phyloP scores from a whole-genome alignment of 208 protist genomes.

The Lotmaria passim region DNA sequence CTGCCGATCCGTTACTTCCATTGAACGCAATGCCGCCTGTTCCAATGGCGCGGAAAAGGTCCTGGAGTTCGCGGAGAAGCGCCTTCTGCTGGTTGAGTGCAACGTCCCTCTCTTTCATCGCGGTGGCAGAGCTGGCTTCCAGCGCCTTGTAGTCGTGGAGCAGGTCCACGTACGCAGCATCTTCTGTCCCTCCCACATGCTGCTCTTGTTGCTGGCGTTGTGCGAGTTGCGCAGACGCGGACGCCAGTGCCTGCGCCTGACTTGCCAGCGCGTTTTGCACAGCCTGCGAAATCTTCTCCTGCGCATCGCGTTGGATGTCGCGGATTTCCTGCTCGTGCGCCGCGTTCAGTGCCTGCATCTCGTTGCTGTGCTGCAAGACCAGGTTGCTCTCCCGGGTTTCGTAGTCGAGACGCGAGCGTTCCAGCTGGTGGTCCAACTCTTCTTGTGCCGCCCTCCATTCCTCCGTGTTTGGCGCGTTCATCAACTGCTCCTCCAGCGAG shows the following conservation, averaged over 20 bases:
- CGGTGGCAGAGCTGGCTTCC: constrained; percentile 20
- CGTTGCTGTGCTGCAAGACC: constrained; percentile 67
- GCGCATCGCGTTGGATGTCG: constrained; percentile 46
- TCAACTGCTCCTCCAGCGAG: constrained; percentile 30
- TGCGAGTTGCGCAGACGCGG: neutral
- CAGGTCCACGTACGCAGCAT: constrained; percentile 59
- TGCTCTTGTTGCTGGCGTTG: neutral
- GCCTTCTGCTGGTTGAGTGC: constrained; percentile 39
- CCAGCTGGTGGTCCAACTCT: constrained; percentile 52
- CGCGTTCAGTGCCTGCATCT: constrained; percentile 59
- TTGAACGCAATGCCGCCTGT: neutral
- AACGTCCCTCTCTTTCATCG: constrained; percentile 37
- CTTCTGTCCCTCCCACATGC: neutral
- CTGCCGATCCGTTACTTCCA: neutral
- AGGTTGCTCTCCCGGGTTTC: constrained; percentile 49
- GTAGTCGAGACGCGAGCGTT: constrained; percentile 54
- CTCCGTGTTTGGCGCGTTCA: constrained; percentile 63
- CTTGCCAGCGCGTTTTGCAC: constrained; percentile 25
- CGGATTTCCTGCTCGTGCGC: constrained; percentile 58
- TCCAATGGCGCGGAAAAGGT: constrained; percentile 7
- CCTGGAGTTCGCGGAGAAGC: constrained; percentile 28
- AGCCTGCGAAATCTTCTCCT: constrained; percentile 33
- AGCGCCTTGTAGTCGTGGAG: constrained; percentile 63
- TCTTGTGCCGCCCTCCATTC: constrained; percentile 57
- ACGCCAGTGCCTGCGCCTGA: constrained; percentile 7